These are phyloP conservation scores for Marchantia paleacea DNA, from an alignment of 225 moss, liverwort and hornwort species.

Conservation along the genomic window DNA sequence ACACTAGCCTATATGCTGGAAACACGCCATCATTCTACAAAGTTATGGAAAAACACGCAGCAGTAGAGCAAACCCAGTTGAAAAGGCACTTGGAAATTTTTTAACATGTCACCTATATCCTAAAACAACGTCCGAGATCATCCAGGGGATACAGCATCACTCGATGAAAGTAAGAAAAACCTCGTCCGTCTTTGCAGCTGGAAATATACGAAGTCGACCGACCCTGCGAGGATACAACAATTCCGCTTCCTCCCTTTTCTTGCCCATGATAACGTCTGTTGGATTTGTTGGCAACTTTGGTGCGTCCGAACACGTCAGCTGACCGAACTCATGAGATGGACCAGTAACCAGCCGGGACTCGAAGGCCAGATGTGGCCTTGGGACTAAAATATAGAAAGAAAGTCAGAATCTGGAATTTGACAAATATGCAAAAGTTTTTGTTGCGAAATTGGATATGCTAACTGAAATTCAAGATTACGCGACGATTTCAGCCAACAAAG, in stretches of 20 bases:
- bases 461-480: too few relatives aligned
- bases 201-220: constrained; percentile 83
- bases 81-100: not conserved
- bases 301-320: constrained; percentile 65
- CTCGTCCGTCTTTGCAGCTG: constrained; percentile 82
- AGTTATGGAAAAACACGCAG: too few relatives aligned
- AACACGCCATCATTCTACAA: not conserved
- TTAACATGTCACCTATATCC: too few relatives aligned
- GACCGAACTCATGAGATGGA: constrained; percentile 65
- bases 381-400: constrained; percentile 41
- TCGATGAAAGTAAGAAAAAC: constrained; percentile 17
- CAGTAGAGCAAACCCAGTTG: not conserved
- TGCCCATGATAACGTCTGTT: constrained; percentile 57
- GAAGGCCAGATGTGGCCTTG: constrained; percentile 84
- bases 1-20: not conserved
- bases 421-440: too few relatives aligned
- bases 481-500: too few relatives aligned
- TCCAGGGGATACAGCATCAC: not conserved
- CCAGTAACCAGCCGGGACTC: constrained; percentile 79
- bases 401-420: not conserved
- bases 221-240: constrained; percentile 64
- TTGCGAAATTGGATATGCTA: too few relatives aligned
- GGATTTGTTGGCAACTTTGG: constrained; percentile 58
- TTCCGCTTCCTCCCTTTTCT: constrained; percentile 77
- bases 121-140: not conserved